Evolutionary conservation across 2,329 filamentous ascomycete species (phyloP), one percentile per base, ranked within the genome.

Genomic region (Apiospora malaysiana): DNA sequence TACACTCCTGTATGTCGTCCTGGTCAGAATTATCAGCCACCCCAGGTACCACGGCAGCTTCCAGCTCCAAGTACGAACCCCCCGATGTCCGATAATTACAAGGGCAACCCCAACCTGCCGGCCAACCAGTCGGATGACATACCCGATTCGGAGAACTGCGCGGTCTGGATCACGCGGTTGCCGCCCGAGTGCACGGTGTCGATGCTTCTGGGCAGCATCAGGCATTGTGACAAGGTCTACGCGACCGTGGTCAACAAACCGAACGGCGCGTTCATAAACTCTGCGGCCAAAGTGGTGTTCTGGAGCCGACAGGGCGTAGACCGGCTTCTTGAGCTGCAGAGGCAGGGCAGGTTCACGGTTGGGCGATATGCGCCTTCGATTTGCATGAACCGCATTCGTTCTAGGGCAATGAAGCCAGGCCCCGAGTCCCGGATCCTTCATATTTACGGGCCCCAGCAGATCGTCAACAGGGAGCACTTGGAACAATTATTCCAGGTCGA

Each of bases 101-200:
- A 74, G 9, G 84, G 84, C 27, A 80, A 85, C 72, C 78, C 79
- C 0, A 74, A 71, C 45, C 73, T 83, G 0, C 21, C 51, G 2
- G 78, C 78, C 12, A 86, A 86, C 77, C 79, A 77, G 59, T 82
- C 81, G 1, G 83, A 83, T 5, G 66, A 79, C 45, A 83, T 85
- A 45, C 78, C 82, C 0, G 77, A 82, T 43, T 71, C 76, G 3
- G 70, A 82, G 43, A 89, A 88, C 76, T 87, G 86, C 43, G 82
- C 85, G 0, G 78, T 89, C 0, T 89, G 86, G 83, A 73, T 90
- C 37, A 86, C 84, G 1, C 85, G 86, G 68, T 81, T 90, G 0
- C 85, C 87, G 0, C 79, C 83, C 0, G 72, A 81, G 69, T 77
- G 85, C 56, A 83, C 79, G 1, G 81, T 84, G 51, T 73, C 77